Percentiles rank a stretch among this genome's conserved stretches.
phyloP scores from a whole-genome alignment of 202 grass and related monocot species.

The Brachypodium distachyon region DNA sequence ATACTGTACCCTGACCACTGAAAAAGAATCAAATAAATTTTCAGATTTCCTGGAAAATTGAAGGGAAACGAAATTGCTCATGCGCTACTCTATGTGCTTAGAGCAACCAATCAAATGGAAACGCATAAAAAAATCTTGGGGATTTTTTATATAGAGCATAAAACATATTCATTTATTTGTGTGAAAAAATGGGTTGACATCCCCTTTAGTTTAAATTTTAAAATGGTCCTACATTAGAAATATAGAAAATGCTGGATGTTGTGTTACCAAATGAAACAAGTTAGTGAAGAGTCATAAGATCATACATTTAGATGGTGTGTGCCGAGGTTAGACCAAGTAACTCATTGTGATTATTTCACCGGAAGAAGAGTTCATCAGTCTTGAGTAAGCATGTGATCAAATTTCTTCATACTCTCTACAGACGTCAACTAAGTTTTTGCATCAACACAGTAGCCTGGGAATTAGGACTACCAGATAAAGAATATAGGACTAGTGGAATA shows the following conservation, averaged over 20 bases:
- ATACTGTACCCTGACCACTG: constrained; percentile 90
- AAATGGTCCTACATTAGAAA: neutral
- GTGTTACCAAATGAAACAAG: neutral
- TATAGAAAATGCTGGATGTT: neutral
- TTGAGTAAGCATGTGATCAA: neutral
- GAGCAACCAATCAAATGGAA: neutral
- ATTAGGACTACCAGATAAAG: neutral
- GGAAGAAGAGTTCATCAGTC: neutral
- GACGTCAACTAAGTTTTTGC: neutral
- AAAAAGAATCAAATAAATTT: constrained; percentile 17
- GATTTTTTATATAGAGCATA: neutral
- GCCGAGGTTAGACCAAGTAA: neutral
- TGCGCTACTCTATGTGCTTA: neutral
- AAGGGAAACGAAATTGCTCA: neutral
- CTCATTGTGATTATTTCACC: neutral
- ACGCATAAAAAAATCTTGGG: neutral
- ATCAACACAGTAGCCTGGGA: neutral
- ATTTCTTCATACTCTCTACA: neutral
- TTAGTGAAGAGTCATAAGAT: neutral
- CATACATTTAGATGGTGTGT: neutral
- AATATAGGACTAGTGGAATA: neutral
- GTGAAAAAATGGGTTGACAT: neutral
- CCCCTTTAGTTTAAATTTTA: neutral
- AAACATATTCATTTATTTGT: neutral
- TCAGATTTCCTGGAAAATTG: neutral